Evolutionary conservation across 306 rosid genomes (phyloP), one percentile per base, ranked within the genome.

Genomic region (Hylodesmum podocarpum): DNA sequence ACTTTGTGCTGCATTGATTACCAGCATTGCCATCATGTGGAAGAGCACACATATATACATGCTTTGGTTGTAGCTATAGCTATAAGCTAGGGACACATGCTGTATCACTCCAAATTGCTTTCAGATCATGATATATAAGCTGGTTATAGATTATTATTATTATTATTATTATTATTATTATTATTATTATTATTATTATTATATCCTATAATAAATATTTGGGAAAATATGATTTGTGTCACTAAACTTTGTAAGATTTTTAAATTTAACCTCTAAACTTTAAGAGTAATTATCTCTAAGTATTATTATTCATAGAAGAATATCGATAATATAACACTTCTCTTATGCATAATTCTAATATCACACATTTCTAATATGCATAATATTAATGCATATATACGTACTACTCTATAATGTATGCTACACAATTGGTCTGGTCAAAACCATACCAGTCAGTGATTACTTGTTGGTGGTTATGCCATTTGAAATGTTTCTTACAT

Each of bases 1-100:
- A 63, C 70, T 63, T n/a, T n/a, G 6, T 36, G 70, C 15, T 63
- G 49, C 47, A 36, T 0, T 4, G n/a, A 16, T 62, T 34, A 18
- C 29, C 24, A 18, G 28, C 68, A 9, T 63, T 18, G 69, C 16
- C 47, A 34, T 16, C n/a, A 4, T 63, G 31, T 12, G 47, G 6
- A 65, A 57, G 64, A 27, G 64, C 1, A 27, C 66, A 58, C 6
- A 58, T 58, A 36, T 4, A 27, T 39, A 58, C 6, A 58, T 58
- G 31, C 43, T 24, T 13, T 40, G 22, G 34, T 66, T 39, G 71
- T 40, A 66, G 71, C 71, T 66, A 39, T 40, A 39, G 53, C 53
- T 66, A 66, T 34, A 53, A 39, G 53, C 53, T 66, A 66, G 53
- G 71, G 71, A 66, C 53, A 66, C 31, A 40, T 22, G 46, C 8